Evolutionary conservation across 2,329 filamentous ascomycete genomes (phyloP).

Genomic region (Fusarium sp.): DNA sequence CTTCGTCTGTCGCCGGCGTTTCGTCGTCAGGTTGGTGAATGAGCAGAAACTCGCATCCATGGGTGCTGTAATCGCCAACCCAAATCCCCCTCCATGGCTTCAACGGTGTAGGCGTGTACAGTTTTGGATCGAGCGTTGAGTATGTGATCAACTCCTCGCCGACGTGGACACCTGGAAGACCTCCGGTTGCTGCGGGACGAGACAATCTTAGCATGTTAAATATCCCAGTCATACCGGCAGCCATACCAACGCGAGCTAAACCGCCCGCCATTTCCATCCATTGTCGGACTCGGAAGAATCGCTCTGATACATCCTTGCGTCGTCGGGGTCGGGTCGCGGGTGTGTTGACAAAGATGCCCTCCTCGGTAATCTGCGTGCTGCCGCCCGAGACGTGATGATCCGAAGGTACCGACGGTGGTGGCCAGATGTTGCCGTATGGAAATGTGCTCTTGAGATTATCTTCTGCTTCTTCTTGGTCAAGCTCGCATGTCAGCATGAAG

Average conservation of each 20-base stretch:
- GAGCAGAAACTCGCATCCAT: slow-evolving; percentile 89
- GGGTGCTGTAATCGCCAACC: slow-evolving; percentile 88
- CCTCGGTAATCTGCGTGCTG: slow-evolving; percentile 36
- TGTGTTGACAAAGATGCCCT: slow-evolving; percentile 40
- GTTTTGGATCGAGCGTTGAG: slow-evolving; percentile 74
- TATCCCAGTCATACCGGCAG: slow-evolving; percentile 37
- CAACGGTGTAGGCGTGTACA: slow-evolving; percentile 83
- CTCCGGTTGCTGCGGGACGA: slow-evolving; percentile 21
- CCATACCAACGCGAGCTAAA: slow-evolving; percentile 47
- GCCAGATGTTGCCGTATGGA: slow-evolving; percentile 75
- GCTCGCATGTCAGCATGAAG: slow-evolving; percentile 72
- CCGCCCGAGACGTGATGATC: slow-evolving; percentile 60
- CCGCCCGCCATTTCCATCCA: slow-evolving; percentile 75
- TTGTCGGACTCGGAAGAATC: slow-evolving; percentile 78
- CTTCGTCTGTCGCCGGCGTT: slow-evolving; percentile 52
- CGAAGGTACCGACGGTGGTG: slow-evolving; percentile 76
- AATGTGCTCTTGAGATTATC: slow-evolving; percentile 49
- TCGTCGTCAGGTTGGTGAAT: slow-evolving; percentile 75
- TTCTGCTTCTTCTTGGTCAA: slow-evolving; percentile 52
- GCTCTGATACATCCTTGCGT: slow-evolving; percentile 72
- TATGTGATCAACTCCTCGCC: slow-evolving; percentile 71
- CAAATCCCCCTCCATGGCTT: slow-evolving; percentile 93
- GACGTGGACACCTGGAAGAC: slow-evolving; percentile 58
- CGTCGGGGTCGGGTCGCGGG: slow-evolving; percentile 57
- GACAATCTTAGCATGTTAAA: slow-evolving; percentile 33